These are phyloP conservation scores for Erythrophleum fordii DNA, from an alignment of 306 rosid species.

Conservation along the genomic window DNA sequence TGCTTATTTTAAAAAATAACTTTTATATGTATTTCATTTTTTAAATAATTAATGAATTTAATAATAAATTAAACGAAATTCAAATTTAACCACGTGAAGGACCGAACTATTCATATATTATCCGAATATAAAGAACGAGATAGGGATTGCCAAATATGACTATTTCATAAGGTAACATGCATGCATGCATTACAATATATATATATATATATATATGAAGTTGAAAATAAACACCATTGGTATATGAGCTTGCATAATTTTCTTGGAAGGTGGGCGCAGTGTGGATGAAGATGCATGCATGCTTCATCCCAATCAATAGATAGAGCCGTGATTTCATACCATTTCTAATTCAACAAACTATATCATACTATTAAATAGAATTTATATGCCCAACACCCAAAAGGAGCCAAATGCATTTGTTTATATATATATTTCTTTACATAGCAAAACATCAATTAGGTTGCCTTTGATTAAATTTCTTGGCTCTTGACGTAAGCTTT, in stretches of 20 bases:
- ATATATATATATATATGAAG: not conserved
- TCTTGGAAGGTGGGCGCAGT: constrained; percentile 5
- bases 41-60: too few species aligned
- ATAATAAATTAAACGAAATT: too few species aligned
- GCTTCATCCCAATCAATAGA: not conserved
- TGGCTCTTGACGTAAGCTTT: not conserved
- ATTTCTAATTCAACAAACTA: too few species aligned
- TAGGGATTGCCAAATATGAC: not conserved
- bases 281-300: constrained; percentile 15
- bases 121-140: not conserved
- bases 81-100: not conserved
- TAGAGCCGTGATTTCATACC: not conserved
- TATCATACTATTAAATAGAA: too few species aligned
- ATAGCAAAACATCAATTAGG: not conserved
- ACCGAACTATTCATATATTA: too few species aligned
- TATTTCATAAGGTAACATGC: not conserved
- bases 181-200: constrained; percentile 1
- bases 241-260: not conserved
- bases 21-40: too few species aligned
- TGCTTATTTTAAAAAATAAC: too few species aligned
- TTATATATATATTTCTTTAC: too few species aligned
- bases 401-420: not conserved
- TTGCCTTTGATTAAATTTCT: not conserved
- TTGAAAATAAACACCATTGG: not conserved
- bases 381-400: too few species aligned